Conservation (phyloP, 106 monocot species). For the Triglochin maritima region DNA sequence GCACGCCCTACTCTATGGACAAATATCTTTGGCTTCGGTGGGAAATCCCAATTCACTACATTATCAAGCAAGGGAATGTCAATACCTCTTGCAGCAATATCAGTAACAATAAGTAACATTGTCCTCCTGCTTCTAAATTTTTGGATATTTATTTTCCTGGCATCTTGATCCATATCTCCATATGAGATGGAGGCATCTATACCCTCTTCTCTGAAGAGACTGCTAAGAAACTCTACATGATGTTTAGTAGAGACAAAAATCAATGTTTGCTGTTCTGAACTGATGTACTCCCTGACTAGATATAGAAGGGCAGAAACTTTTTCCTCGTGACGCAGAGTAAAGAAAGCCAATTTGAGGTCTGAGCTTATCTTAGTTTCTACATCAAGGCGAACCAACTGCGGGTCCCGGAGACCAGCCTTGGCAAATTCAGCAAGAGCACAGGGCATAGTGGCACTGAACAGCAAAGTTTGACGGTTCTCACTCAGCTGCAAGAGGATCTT, state of each 20-base stretch:
- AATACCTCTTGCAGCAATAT: slow-evolving; percentile 91
- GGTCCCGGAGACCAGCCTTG: slow-evolving; percentile 88
- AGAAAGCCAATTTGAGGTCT: slow-evolving; percentile 69
- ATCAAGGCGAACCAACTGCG: slow-evolving; percentile 73
- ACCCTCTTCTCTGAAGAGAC: slow-evolving; percentile 79
- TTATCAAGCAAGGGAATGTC: slow-evolving; percentile 98
- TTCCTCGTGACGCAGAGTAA: slow-evolving; percentile 85
- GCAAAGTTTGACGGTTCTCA: slow-evolving; percentile 85
- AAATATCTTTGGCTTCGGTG: slow-evolving; percentile 94
- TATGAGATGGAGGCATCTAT: slow-evolving; percentile 69
- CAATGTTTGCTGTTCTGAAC: slow-evolving; percentile 70
- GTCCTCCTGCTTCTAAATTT: slow-evolving; percentile 87
- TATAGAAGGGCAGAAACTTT: slow-evolving; percentile 79
- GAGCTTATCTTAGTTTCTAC: slow-evolving; percentile 83
- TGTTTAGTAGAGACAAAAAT: slow-evolving; percentile 93
- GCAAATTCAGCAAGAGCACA: slow-evolving; percentile 92
- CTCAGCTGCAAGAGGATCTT: slow-evolving; percentile 60
- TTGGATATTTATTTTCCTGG: slow-evolving; percentile 75
- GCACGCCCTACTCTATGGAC: slow-evolving; percentile 89
- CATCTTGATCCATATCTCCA: slow-evolving; percentile 99
- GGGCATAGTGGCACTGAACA: slow-evolving; percentile 92
- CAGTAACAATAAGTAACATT: slow-evolving; percentile 91
- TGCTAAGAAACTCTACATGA: slow-evolving; percentile 87
- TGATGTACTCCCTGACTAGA: slow-evolving; percentile 70
- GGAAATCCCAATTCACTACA: slow-evolving; percentile 97